These are phyloP conservation scores for Phialocephala sp. DNA, from an alignment of 2,329 filamentous ascomycete species.

Conservation along the genomic window DNA sequence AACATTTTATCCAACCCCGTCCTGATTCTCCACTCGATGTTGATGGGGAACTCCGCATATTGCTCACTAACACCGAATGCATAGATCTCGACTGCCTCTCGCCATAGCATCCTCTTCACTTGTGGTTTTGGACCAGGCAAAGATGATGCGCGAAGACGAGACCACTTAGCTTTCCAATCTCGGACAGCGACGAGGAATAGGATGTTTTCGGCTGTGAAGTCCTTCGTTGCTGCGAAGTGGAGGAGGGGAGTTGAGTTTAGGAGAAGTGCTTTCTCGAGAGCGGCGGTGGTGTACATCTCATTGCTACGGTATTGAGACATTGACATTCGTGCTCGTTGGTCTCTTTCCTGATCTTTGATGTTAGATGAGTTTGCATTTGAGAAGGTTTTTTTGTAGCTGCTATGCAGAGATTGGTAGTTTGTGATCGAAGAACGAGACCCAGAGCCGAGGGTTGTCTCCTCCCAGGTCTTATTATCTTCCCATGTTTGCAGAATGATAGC, in stretches of 20 bases:
- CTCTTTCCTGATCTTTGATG: background rate
- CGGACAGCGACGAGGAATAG: conserved; percentile 19
- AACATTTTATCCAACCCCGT: conserved; percentile 12
- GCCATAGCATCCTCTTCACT: conserved; percentile 7
- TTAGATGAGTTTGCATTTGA: background rate
- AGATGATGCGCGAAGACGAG: background rate
- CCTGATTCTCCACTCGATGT: conserved; percentile 15
- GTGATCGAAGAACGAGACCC: background rate
- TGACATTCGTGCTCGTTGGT: background rate
- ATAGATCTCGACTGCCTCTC: conserved; percentile 17
- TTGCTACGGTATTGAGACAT: conserved; percentile 5
- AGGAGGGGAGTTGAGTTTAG: conserved; percentile 16
- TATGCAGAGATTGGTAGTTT: background rate
- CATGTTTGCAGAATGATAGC: conserved; percentile 6
- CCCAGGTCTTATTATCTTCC: conserved; percentile 13
- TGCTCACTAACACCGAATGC: conserved; percentile 15
- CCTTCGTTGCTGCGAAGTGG: conserved; percentile 21
- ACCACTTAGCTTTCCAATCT: conserved; percentile 4
- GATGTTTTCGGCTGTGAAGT: conserved; percentile 25
- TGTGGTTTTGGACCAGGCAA: background rate
- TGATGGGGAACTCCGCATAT: conserved; percentile 21
- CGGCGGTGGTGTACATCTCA: conserved; percentile 16
- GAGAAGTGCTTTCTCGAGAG: conserved; percentile 17
- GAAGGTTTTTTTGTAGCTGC: background rate
- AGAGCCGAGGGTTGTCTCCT: conserved; percentile 9